Percentiles rank a stretch among this genome's conserved stretches.
Evolutionary conservation across 768 basidiomycete species (phyloP).

Genomic region (Boletus insuetus): DNA sequence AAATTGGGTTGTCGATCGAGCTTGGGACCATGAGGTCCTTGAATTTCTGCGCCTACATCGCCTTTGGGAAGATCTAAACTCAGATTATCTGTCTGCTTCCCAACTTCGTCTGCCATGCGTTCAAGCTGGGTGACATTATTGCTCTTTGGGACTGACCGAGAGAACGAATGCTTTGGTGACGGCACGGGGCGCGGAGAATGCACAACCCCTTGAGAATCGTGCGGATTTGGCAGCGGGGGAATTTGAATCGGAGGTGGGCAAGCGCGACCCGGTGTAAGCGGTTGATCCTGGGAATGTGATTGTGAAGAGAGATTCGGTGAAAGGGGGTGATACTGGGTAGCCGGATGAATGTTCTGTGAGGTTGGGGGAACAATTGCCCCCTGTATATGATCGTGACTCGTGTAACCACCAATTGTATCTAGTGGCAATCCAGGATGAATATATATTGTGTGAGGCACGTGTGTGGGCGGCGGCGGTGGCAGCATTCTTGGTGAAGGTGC

Average conservation of each 20-base stretch:
- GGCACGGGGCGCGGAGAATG: constrained; percentile 68
- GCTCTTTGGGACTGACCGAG: constrained; percentile 25
- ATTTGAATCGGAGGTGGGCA: constrained; percentile 25
- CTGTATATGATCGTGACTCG: constrained; percentile 54
- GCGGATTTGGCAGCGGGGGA: constrained; percentile 26
- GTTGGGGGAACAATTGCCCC: constrained; percentile 59
- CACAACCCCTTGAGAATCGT: constrained; percentile 38
- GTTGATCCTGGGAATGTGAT: constrained; percentile 6
- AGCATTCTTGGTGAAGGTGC: constrained; percentile 21
- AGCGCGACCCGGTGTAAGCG: constrained; percentile 4
- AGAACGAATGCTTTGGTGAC: constrained; percentile 59
- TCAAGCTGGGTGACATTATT: constrained; percentile 64
- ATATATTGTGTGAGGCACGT: constrained; percentile 19
- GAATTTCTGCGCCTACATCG: constrained; percentile 20
- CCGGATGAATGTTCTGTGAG: constrained; percentile 54
- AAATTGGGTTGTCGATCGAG: constrained; percentile 13
- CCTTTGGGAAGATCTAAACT: constrained; percentile 23
- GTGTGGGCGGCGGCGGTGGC: constrained; percentile 30
- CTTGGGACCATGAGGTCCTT: constrained; percentile 18
- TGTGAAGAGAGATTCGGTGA: constrained; percentile 52
- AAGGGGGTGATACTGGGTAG: constrained; percentile 56
- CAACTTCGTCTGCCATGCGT: constrained; percentile 65
- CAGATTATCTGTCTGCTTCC: constrained; percentile 25
- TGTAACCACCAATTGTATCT: constrained; percentile 14
- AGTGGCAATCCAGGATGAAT: constrained; percentile 12